Base-by-base conservation (phyloP, 1,139 yeast species). In the Hanseniaspora sp. region DNA sequence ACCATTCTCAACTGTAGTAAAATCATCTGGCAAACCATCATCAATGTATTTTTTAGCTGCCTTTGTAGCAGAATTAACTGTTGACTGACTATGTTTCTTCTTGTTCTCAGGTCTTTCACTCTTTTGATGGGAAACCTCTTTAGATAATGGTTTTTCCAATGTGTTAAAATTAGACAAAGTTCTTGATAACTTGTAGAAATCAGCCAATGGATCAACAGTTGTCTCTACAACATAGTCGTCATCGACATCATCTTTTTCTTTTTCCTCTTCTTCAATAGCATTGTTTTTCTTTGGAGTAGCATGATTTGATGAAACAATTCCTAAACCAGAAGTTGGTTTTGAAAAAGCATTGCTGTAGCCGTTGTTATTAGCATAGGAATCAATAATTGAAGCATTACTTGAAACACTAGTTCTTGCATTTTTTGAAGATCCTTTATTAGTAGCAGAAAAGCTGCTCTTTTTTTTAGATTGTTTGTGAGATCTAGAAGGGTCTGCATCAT, bases 151-250 rank as follows among this genome's bases (percentile, higher is more conserved):
- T 8, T 28, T 29, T 1, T 30, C 42, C 17, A 54, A 23, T 4
- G 49, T 29, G 9, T 46, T 54, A 54, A 55, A 48, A 30, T 42
- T 42, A 38, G 52, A 41, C 55, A 59, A 34, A 52, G 57, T 46
- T 55, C 59, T 39, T n/a, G 59, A 56, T 41, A 57, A 46, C 44
- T 55, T 53, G 52, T 53, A 56, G 41, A 57, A 54, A 47, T 56
- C 58, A n/a, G 55, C 58, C 41, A 55, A 44, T 34, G 56, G 59
- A 57, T 56, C 60, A 49, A 48, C 58, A 31, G 49, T 43, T 4
- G 39, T 41, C 9, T 56, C 51, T 4, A 47, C 55, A 13, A 54
- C 56, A 34, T 39, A 46, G 17, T 42, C 56, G 28, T 53, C 53
- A 4, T 45, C 41, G 18, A 39, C 49, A n/a, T 47, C 46, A 12